Evolutionary conservation across 495 filamentous ascomycete species (phyloP), one percentile per base, ranked within the genome.

Genomic region (Penicillium malachiteum): DNA sequence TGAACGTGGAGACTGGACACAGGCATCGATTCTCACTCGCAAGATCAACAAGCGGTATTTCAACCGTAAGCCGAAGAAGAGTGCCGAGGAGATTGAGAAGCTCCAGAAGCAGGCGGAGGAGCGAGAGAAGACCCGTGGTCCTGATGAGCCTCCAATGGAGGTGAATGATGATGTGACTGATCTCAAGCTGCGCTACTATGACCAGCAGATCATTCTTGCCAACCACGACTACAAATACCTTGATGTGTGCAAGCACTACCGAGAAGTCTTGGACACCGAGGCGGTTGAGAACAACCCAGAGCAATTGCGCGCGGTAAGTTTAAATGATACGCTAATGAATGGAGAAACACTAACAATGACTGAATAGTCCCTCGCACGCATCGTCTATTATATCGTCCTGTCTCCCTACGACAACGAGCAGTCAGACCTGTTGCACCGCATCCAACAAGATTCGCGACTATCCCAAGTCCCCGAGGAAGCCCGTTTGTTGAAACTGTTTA

Each of bases 401-500:
- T 88, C 94, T 8, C 92, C 95, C 10, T 90, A 97, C 75, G 93
- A 97, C 79, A 98, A 98, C 74, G 94, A 98, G 67, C 94, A 98
- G 74, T 93, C 91, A 64, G 94, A 98, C 58, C 89, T 98, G 45
- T 82, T 98, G 57, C 94, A 98, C 74, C 90, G 94, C 61, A 87
- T 97, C 65, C 84, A 90, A 70, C 70, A 81, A 68, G 77, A 83
- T 61, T 65, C 82, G 41, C 84, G 88, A 37, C 84, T 87, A 58
- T 71, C 82, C 4, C 82, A 82, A 57, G 80, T 96, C 30, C 79
- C 90, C 35, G 75, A 84, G 48, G 92, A 96, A 55, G 83, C 86
- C 16, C 81, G 87, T 61, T 82, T 98, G 3, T 79, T 98, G 33
- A 94, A 95, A 73, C 83, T 91, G 44, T 98, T 97, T 74, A 98